Conservation (phyloP, 1,284 basidiomycete species). For the Apiotrichum porosum region DNA sequence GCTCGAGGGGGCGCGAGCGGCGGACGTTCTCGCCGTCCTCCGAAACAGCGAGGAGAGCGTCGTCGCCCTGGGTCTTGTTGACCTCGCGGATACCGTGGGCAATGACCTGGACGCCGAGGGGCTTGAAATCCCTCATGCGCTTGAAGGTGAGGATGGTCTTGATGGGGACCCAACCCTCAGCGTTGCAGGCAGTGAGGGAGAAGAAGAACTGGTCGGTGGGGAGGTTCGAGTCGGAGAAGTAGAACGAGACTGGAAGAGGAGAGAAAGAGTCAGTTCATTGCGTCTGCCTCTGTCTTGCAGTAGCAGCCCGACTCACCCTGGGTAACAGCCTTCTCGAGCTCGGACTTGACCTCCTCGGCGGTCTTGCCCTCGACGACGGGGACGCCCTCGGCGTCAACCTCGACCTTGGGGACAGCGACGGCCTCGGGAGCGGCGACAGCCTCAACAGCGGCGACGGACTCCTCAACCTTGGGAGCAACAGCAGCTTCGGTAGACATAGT, state of each 20-base stretch:
- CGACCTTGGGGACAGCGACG: too few species aligned
- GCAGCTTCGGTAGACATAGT: constrained; percentile 18
- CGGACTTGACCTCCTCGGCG: constrained; percentile 32
- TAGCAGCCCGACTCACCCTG: constrained; percentile 45
- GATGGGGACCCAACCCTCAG: constrained; percentile 87
- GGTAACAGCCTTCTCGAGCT: constrained; percentile 32
- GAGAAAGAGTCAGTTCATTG: neutral
- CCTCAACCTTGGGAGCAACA: constrained; percentile 11
- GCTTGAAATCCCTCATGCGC: constrained; percentile 74
- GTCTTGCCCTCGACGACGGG: constrained; percentile 36
- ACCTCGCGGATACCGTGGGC: constrained; percentile 59
- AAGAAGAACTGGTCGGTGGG: constrained; percentile 99
- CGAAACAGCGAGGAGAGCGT: constrained; percentile 65
- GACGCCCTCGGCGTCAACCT: constrained; percentile 14
- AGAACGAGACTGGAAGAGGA: constrained; percentile 75
- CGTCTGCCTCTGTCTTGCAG: too few species aligned
- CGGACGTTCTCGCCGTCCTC: constrained; percentile 69
- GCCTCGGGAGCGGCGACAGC: constrained; percentile 4
- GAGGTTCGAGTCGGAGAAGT: constrained; percentile 93
- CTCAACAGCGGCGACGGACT: too few species aligned
- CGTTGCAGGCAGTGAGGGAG: constrained; percentile 67
- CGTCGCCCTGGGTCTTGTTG: constrained; percentile 40
- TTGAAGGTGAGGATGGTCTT: constrained; percentile 89
- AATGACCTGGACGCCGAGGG: constrained; percentile 62
- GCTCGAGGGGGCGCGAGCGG: constrained; percentile 64